phyloP scores from a whole-genome alignment of 2,329 filamentous ascomycete species.

The Daldinia sp. region DNA sequence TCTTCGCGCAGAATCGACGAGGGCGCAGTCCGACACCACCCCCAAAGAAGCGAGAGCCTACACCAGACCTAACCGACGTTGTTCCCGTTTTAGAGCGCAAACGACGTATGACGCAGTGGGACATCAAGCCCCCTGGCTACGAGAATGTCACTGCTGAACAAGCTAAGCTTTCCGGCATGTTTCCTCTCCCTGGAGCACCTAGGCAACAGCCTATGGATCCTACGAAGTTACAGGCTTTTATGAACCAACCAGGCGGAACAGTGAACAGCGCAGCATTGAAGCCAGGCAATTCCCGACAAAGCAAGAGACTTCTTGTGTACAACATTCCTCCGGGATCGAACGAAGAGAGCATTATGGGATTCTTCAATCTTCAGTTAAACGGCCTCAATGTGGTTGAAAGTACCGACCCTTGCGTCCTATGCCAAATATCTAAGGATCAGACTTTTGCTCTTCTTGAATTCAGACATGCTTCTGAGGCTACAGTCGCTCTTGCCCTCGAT shows the following conservation, averaged over 20 bases:
- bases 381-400: constrained; percentile 92
- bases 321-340: constrained; percentile 81
- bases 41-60: constrained; percentile 92
- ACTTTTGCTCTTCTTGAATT: constrained; percentile 92
- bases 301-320: constrained; percentile 89
- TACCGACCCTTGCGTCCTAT: constrained; percentile 85
- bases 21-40: constrained; percentile 84
- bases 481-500: constrained; percentile 89
- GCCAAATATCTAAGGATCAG: constrained; percentile 82
- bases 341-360: constrained; percentile 81
- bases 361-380: constrained; percentile 97
- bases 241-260: constrained; percentile 84
- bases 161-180: constrained; percentile 99
- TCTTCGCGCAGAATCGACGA: constrained; percentile 64
- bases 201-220: constrained; percentile 96
- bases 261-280: constrained; percentile 83
- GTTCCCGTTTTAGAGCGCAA: constrained; percentile 86
- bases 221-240: constrained; percentile 92
- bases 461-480: constrained; percentile 86
- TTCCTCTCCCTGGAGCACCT: constrained; percentile 94
- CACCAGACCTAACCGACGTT: constrained; percentile 90
- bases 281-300: constrained; percentile 91
- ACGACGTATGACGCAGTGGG: constrained; percentile 97
- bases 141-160: constrained; percentile 98
- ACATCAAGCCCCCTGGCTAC: constrained; percentile 98